Evolutionary conservation across 441 rosid genomes (phyloP), one percentile per base, ranked within the genome.

Genomic region (Erysimum cheiri): DNA sequence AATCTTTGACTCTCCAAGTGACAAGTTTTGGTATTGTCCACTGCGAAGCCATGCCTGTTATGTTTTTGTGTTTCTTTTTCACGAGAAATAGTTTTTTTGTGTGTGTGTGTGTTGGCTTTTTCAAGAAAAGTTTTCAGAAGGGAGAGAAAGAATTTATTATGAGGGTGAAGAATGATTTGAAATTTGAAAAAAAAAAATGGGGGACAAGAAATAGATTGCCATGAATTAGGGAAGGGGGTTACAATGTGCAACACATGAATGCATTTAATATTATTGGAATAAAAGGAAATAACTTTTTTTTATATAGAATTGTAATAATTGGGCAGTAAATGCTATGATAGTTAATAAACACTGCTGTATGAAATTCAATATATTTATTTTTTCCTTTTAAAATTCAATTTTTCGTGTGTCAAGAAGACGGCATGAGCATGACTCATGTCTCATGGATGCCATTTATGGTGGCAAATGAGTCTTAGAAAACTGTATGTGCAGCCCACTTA

Each of bases 1-100:
- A 84, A 71, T 84, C 89, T 64, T 75, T 84, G 19, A 85, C 79
- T 64, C 85, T 67, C 89, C 92, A 83, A 70, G 88, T 77, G 2
- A 87, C 83, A 53, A 83, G 69, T 79, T 72, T 83, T 78, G 80
- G 79, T 37, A 78, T 65, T 22, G 85, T 79, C 80, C 82, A 82
- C 31, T 78, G 83, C 8, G 85, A 77, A 70, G 71, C 75, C 90
- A 87, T 85, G 10, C 11, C 62, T 29, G 17, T 50, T 57, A 5
- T 47, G 57, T 35, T 28, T 60, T 64, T 39, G 24, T 31, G 57
- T 60, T 58, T 32, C 46, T 40, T 22, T 37, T 2, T 55, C 73
- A 4, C 64, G 70, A 69, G 64, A 69, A 61, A 69, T 12, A 29
- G 43, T 35, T 2, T 28, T 26, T 55, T 9, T 58, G 43, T 62